Conservation (phyloP, 2,329 filamentous ascomycete species). For the Erysiphe pulchra region DNA sequence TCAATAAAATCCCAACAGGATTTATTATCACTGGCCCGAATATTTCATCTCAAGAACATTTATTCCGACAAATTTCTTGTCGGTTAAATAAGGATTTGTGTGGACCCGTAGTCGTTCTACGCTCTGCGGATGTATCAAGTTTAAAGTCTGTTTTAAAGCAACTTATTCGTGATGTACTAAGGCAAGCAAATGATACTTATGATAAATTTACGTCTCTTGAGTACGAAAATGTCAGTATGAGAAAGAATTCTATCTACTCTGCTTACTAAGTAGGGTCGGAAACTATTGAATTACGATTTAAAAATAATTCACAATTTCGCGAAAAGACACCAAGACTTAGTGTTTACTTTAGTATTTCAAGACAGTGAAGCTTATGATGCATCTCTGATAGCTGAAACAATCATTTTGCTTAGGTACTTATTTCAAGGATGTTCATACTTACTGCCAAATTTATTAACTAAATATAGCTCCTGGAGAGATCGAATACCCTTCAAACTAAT, state of each 20-base stretch:
- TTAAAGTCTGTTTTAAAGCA: conserved; percentile 48
- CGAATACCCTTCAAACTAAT: conserved; percentile 54
- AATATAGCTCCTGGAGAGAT: conserved; percentile 35
- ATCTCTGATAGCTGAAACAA: conserved; percentile 41
- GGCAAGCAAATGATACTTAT: conserved; percentile 20
- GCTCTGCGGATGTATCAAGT: conserved; percentile 46
- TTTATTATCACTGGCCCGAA: conserved; percentile 59
- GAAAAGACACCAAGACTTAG: conserved; percentile 23
- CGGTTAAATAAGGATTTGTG: conserved; percentile 20
- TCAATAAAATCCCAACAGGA: conserved; percentile 25
- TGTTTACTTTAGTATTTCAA: conserved; percentile 48
- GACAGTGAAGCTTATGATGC: conserved; percentile 66
- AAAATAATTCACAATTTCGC: conserved; percentile 39
- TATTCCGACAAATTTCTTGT: conserved; percentile 45
- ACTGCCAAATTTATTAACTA: conserved; percentile 1
- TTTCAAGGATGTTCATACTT: neutral
- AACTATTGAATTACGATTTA: conserved; percentile 54
- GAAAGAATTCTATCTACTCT: neutral
- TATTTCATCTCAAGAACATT: conserved; percentile 44
- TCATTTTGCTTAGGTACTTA: conserved; percentile 39
- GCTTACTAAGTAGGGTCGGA: conserved; percentile 23
- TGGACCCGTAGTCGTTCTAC: conserved; percentile 37
- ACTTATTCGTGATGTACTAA: conserved; percentile 40
- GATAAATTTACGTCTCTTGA: conserved; percentile 24
- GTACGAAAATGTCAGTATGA: conserved; percentile 21